Evolutionary conservation across 257 asterid species (phyloP).

Genomic region (Nemophila menziesii): DNA sequence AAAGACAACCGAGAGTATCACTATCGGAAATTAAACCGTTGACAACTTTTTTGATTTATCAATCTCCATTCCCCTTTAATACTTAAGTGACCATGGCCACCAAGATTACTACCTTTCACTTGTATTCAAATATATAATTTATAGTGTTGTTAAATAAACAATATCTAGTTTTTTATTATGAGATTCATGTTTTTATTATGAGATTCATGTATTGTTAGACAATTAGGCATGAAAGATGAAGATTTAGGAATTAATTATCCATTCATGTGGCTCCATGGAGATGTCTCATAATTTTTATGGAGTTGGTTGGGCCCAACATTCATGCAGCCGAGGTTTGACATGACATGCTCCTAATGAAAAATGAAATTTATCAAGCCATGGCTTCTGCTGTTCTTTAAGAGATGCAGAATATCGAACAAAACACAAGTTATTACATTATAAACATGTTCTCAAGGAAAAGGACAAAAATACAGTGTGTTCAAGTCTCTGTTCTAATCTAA

Average conservation of each 20-base stretch:
- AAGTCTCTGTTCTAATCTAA: neutral
- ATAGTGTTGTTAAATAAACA: no score
- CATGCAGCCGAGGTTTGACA: slow-evolving; percentile 56
- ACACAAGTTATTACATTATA: slow-evolving; percentile 12
- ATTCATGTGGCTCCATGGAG: slow-evolving; percentile 49
- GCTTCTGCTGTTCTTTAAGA: slow-evolving; percentile 63
- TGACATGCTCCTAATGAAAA: slow-evolving; percentile 45
- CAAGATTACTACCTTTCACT: slow-evolving; percentile 47
- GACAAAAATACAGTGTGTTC: neutral
- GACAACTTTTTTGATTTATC: slow-evolving; percentile 69
- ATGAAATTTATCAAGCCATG: slow-evolving; percentile 61
- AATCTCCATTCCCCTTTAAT: slow-evolving; percentile 51
- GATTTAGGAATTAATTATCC: slow-evolving; percentile 52
- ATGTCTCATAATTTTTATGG: slow-evolving; percentile 49
- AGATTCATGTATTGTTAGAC: no score
- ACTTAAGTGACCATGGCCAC: slow-evolving; percentile 78
- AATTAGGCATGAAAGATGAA: slow-evolving; percentile 42
- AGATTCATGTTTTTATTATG: no score
- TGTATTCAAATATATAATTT: slow-evolving; percentile 17
- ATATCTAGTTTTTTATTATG: no score
- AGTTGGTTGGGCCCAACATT: slow-evolving; percentile 42
- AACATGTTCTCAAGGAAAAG: neutral
- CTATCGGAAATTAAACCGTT: slow-evolving; percentile 83
- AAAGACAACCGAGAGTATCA: slow-evolving; percentile 74
- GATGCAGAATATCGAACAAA: slow-evolving; percentile 39